Percentiles rank a stretch among this genome's conserved stretches.
Conservation (phyloP, 345 rosid species). For the Sapria himalayana region DNA sequence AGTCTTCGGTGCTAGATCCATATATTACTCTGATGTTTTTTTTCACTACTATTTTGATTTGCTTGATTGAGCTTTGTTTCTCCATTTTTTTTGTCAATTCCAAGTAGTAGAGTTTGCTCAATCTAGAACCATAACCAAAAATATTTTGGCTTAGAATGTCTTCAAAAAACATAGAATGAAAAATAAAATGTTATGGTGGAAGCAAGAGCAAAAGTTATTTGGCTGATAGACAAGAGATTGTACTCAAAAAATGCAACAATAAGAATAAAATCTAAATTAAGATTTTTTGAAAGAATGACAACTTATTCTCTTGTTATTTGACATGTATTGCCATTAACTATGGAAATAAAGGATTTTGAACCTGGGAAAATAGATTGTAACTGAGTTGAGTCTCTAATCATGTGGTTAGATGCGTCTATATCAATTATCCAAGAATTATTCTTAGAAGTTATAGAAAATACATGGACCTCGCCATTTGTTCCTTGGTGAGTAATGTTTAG, state of each 20-base stretch:
- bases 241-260: not conserved
- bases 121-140: conserved; percentile 4
- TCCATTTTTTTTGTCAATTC: no score
- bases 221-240: not conserved
- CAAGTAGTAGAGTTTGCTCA: conserved; percentile 2
- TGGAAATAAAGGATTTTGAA: not conserved
- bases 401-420: not conserved
- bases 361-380: not conserved
- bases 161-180: conserved; percentile 1
- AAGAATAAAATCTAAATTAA: not conserved
- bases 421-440: conserved; percentile 3
- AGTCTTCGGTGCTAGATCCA: no score
- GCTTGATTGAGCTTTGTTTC: no score
- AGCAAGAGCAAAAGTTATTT: not conserved
- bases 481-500: no score
- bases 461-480: no score
- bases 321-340: not conserved
- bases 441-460: no score
- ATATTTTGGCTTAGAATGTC: conserved; percentile 3
- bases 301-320: no score
- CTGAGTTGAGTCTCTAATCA: no score
- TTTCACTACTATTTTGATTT: no score
- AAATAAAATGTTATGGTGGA: not conserved
- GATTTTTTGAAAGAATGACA: not conserved
- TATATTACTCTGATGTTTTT: no score